Evolutionary conservation across 192 early-diverging fungal species (phyloP).

Genomic region (Neocallimastix lanati): DNA sequence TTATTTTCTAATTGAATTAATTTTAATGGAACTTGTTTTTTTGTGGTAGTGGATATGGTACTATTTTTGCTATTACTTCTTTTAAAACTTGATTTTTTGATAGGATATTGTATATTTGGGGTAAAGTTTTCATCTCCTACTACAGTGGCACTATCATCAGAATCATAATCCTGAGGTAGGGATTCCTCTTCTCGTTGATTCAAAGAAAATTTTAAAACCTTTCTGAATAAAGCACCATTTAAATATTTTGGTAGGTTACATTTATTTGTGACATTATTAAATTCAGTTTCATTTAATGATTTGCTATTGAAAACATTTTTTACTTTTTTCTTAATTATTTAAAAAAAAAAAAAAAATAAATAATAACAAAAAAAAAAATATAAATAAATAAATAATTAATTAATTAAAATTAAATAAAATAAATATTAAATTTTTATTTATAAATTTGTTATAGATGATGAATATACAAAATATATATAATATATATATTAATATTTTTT

Average conservation of each 20-base stretch:
- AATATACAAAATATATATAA: too few species aligned
- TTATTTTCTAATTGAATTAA: not conserved
- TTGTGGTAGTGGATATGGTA: too few species aligned
- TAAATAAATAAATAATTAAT: too few species aligned
- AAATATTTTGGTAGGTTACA: slow-evolving; percentile 8
- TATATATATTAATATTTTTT: too few species aligned
- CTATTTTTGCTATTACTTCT: too few species aligned
- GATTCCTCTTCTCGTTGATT: not conserved
- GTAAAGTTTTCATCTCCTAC: not conserved
- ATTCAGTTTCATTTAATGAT: slow-evolving; percentile 5
- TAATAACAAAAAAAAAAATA: too few species aligned
- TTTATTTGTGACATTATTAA: slow-evolving; percentile 9
- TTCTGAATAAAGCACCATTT: slow-evolving; percentile 11
- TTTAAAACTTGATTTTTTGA: not conserved
- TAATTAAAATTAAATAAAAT: too few species aligned
- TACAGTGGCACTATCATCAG: not conserved
- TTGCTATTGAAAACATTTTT: not conserved
- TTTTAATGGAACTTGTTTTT: not conserved
- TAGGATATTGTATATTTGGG: not conserved
- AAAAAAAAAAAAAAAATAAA: too few species aligned
- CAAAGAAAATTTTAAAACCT: not conserved
- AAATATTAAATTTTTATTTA: too few species aligned
- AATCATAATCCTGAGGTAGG: not conserved
- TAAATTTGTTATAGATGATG: too few species aligned
- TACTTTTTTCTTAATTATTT: not conserved